phyloP scores from a whole-genome alignment of 306 rosid genomes.

The Quercus engelmannii region DNA sequence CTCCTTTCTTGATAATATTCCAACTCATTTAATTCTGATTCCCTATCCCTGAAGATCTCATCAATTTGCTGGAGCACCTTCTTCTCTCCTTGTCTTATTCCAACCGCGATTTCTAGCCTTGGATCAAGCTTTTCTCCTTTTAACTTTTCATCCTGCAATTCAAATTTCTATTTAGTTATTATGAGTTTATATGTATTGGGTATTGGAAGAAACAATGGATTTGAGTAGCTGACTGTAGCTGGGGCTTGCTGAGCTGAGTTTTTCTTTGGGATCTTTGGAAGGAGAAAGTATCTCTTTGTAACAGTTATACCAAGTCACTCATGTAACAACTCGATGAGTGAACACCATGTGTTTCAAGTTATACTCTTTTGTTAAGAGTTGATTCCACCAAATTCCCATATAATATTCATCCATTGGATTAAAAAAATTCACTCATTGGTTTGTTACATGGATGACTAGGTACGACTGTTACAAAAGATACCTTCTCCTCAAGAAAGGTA shows the following conservation, averaged over 20 bases:
- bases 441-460: too few species aligned
- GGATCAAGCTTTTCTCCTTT: slow-evolving; percentile 53
- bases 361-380: too few species aligned
- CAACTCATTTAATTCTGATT: slow-evolving; percentile 53
- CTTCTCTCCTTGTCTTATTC: slow-evolving; percentile 87
- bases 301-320: too few species aligned
- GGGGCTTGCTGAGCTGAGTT: neutral
- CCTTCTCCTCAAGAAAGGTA: too few species aligned
- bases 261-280: neutral
- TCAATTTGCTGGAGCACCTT: slow-evolving; percentile 72
- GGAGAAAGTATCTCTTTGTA: too few species aligned
- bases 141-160: slow-evolving; percentile 71
- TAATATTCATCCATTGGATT: too few species aligned
- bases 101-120: slow-evolving; percentile 78
- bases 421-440: too few species aligned
- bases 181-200: neutral
- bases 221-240: neutral
- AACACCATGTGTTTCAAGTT: too few species aligned
- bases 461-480: too few species aligned
- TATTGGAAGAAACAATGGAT: neutral
- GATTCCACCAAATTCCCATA: too few species aligned
- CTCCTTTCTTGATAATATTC: slow-evolving; percentile 91
- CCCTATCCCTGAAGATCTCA: slow-evolving; percentile 63
- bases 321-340: too few species aligned
- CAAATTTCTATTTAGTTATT: slow-evolving; percentile 20